These are phyloP conservation scores for Dispira parvispora DNA, from an alignment of 192 early-diverging fungal species.

Conservation along the genomic window DNA sequence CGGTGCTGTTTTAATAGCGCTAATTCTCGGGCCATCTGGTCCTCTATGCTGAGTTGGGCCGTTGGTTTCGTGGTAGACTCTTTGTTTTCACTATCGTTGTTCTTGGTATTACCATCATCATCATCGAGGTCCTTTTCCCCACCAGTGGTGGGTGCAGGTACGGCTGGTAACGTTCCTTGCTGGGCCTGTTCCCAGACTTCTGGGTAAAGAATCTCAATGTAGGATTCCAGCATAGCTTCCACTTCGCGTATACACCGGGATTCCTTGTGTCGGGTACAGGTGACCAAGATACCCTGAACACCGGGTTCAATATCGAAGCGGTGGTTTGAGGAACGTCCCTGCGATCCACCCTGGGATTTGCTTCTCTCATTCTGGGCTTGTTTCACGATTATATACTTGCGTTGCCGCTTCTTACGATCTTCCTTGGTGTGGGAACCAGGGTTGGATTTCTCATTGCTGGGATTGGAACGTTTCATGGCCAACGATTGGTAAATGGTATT, in stretches of 20 bases:
- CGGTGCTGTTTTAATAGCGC: slow-evolving; percentile 2
- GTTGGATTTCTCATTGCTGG: no score
- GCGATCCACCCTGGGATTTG: neutral
- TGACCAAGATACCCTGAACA: neutral
- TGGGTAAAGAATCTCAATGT: neutral
- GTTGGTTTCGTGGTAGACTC: neutral
- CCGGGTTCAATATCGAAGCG: slow-evolving; percentile 5
- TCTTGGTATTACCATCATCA: neutral
- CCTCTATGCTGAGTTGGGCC: neutral
- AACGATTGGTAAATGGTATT: no score
- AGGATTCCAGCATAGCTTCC: neutral
- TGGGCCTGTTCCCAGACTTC: neutral
- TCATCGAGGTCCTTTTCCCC: neutral
- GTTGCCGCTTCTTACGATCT: neutral
- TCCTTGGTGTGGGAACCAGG: no score
- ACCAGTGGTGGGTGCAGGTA: neutral
- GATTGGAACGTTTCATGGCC: no score
- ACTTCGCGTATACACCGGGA: slow-evolving; percentile 1
- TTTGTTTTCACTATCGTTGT: neutral
- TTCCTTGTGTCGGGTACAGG: slow-evolving; percentile 10
- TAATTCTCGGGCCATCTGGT: slow-evolving; percentile 3
- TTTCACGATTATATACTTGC: slow-evolving; percentile 11
- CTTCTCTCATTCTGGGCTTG: neutral
- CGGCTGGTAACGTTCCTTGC: no score
- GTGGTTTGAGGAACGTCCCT: no score